Conservation (phyloP, 331 rosid species). For the Rosa hybrid region DNA sequence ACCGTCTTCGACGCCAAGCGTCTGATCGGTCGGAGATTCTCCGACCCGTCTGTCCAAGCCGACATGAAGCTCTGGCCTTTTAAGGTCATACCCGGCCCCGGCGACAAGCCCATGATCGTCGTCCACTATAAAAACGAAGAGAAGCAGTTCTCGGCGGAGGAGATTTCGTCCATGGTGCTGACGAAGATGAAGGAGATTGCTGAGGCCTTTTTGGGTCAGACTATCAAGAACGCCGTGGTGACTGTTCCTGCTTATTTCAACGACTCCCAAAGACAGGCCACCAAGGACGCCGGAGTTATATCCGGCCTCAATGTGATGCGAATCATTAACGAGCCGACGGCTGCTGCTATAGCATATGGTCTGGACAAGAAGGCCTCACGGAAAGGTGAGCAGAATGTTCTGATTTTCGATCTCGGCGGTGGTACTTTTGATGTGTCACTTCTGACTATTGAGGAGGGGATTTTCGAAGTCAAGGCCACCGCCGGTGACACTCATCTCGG, state of each 20-base stretch:
- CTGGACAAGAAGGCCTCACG: slow-evolving; percentile 54
- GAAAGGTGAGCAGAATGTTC: slow-evolving; percentile 60
- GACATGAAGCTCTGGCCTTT: slow-evolving; percentile 74
- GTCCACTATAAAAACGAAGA: slow-evolving; percentile 54
- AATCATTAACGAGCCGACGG: slow-evolving; percentile 65
- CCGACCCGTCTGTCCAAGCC: slow-evolving; percentile 45
- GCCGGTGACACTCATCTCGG: slow-evolving; percentile 68
- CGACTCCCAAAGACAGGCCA: slow-evolving; percentile 67
- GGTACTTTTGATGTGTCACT: slow-evolving; percentile 66
- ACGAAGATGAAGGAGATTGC: slow-evolving; percentile 54
- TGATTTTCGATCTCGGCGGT: slow-evolving; percentile 60
- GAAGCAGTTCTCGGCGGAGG: slow-evolving; percentile 48
- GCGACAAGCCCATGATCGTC: slow-evolving; percentile 57
- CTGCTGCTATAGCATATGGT: slow-evolving; percentile 69
- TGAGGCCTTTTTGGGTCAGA: slow-evolving; percentile 50
- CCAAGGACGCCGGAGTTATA: slow-evolving; percentile 60
- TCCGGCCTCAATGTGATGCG: slow-evolving; percentile 55
- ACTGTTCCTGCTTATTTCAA: slow-evolving; percentile 69
- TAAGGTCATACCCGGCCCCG: slow-evolving; percentile 44
- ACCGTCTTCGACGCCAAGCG: slow-evolving; percentile 69
- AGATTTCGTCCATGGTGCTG: slow-evolving; percentile 63
- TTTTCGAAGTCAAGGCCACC: slow-evolving; percentile 67
- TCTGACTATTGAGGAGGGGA: slow-evolving; percentile 59
- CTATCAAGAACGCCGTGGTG: slow-evolving; percentile 52
- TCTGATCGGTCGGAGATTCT: slow-evolving; percentile 49